Conservation (phyloP, 106 monocot species). For the Acorus calamus region DNA sequence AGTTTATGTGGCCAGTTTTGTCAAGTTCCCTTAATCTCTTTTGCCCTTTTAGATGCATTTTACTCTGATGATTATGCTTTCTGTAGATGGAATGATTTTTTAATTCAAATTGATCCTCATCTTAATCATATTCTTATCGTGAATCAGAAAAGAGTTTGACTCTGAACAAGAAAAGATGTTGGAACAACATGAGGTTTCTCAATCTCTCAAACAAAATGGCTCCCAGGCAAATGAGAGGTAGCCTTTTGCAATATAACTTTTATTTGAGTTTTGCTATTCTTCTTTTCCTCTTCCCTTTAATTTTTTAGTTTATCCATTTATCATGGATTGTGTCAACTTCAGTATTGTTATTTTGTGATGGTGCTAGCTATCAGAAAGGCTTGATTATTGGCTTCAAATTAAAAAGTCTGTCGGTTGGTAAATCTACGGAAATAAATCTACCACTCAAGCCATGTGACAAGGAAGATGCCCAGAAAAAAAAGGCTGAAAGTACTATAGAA, state of each 20-base stretch:
- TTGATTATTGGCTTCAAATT: conserved; percentile 69
- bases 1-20: no score
- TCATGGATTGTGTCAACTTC: neutral
- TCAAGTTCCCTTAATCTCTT: no score
- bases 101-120: neutral
- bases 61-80: no score
- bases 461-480: conserved; percentile 1
- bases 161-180: conserved; percentile 26
- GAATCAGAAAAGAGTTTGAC: conserved; percentile 58
- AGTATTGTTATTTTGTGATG: neutral
- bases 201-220: conserved; percentile 11
- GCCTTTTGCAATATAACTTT: neutral
- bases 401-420: conserved; percentile 21
- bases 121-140: neutral
- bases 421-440: conserved; percentile 12
- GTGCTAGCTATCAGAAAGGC: conserved; percentile 69
- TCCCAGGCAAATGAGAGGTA: conserved; percentile 22
- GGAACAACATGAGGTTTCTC: conserved; percentile 18
- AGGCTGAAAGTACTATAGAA: neutral
- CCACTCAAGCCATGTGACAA: conserved; percentile 3
- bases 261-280: no score
- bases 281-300: neutral
- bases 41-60: no score
- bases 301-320: neutral
- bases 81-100: no score